Evolutionary conservation across 371 early-diverging fungal species (phyloP).

Genomic region (Mortierella sp.): DNA sequence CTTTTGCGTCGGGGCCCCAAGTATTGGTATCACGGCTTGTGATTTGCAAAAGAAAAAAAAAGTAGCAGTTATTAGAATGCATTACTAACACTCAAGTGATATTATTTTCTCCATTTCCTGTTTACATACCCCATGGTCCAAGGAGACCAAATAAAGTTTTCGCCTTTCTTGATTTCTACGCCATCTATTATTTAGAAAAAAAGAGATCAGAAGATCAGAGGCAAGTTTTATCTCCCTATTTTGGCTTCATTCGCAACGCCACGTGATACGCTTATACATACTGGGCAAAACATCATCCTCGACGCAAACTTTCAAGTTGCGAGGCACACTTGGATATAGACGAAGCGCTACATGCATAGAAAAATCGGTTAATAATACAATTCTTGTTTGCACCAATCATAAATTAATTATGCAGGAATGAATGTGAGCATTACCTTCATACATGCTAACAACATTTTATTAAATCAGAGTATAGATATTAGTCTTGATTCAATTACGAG

Average conservation of each 20-base stretch:
- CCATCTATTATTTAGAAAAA: constrained; percentile 61
- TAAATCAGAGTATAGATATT: no score
- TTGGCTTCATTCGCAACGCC: no score
- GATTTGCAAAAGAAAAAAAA: not conserved
- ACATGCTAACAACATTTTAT: constrained; percentile 3
- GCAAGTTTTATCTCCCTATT: not conserved
- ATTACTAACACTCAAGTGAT: no score
- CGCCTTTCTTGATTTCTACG: constrained; percentile 68
- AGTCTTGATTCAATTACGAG: no score
- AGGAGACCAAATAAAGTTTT: constrained; percentile 65
- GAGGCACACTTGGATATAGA: constrained; percentile 80
- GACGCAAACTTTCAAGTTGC: constrained; percentile 73
- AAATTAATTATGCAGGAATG: not conserved
- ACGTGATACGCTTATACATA: constrained; percentile 8
- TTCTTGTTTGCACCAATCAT: no score
- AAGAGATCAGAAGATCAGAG: no score
- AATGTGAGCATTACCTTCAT: constrained; percentile 22
- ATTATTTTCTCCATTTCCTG: no score
- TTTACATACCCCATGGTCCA: constrained; percentile 61
- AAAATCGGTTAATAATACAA: no score
- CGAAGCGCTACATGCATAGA: constrained; percentile 67
- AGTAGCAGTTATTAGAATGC: not conserved
- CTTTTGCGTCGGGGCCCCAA: constrained; percentile 74
- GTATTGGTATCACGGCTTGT: constrained; percentile 59
- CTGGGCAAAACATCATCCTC: constrained; percentile 75